These are phyloP conservation scores for Lichenothelia convexa DNA, from an alignment of 495 filamentous ascomycete genomes.

Conservation along the genomic window DNA sequence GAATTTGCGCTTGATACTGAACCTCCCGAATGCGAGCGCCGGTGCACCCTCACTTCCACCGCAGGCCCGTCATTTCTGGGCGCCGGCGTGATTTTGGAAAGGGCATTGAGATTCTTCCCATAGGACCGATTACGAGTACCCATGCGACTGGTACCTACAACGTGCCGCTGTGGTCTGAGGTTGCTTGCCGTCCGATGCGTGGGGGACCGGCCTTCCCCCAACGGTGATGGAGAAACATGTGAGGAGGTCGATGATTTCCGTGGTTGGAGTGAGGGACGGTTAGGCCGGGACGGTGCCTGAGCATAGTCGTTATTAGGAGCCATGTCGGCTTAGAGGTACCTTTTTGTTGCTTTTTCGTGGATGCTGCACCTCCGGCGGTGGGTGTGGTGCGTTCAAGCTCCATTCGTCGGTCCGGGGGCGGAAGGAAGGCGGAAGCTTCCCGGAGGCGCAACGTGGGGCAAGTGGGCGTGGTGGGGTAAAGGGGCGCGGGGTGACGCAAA, in stretches of 20 bases:
- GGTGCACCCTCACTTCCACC: slow-evolving; percentile 9
- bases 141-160: slow-evolving; percentile 14
- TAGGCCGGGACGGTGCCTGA: too few species aligned
- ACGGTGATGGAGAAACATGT: slow-evolving; percentile 15
- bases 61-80: slow-evolving; percentile 10
- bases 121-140: slow-evolving; percentile 10
- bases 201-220: slow-evolving; percentile 8
- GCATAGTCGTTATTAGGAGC: too few species aligned
- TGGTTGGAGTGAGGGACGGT: slow-evolving; percentile 10
- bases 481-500: too few species aligned
- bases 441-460: too few species aligned
- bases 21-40: slow-evolving; percentile 13
- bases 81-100: slow-evolving; percentile 12
- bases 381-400: too few species aligned
- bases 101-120: slow-evolving; percentile 17
- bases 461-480: too few species aligned
- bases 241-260: slow-evolving; percentile 14
- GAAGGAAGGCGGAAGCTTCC: too few species aligned
- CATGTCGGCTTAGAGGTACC: too few species aligned
- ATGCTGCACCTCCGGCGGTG: too few species aligned
- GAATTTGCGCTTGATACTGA: slow-evolving; percentile 12
- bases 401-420: too few species aligned
- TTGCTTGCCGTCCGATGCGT: too few species aligned
- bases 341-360: too few species aligned
- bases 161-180: slow-evolving; percentile 12